Percentiles rank a stretch among this genome's conserved stretches.
Evolutionary conservation across 805 yeast species (phyloP).

Genomic region (Candida coleopterorum): DNA sequence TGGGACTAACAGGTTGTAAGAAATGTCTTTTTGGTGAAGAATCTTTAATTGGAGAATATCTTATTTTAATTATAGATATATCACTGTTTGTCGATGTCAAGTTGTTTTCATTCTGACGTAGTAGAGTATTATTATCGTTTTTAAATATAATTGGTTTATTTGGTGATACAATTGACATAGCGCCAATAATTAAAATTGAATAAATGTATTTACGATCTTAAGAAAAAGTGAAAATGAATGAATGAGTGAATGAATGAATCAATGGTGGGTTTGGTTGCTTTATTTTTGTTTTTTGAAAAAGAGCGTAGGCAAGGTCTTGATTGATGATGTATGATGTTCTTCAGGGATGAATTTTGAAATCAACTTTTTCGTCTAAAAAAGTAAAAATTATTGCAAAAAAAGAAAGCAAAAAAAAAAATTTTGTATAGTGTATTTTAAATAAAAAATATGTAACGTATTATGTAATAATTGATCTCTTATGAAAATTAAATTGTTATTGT

Average conservation of each 20-base stretch:
- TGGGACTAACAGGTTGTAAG: slow-evolving; percentile 34
- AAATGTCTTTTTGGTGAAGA: slow-evolving; percentile 20
- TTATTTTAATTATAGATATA: neutral
- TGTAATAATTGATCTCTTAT: neutral
- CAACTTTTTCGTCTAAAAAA: neutral
- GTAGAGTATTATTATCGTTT: neutral
- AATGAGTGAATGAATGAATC: no score
- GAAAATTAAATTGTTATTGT: slow-evolving; percentile 1
- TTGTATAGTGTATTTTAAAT: no score
- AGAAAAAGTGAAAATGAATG: no score
- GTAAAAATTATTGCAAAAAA: slow-evolving; percentile 1
- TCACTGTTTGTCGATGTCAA: neutral
- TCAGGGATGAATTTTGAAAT: slow-evolving; percentile 1
- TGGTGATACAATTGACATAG: slow-evolving; percentile 5
- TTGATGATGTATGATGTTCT: no score
- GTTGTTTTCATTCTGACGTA: slow-evolving; percentile 2
- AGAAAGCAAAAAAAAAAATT: no score
- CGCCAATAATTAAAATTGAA: neutral
- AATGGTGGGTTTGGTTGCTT: no score
- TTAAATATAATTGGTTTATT: slow-evolving; percentile 1
- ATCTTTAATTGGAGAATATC: slow-evolving; percentile 2
- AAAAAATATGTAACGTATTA: neutral
- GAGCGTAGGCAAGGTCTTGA: no score
- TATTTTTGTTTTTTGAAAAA: no score
- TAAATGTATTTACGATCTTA: no score